Percentiles rank a stretch among this genome's conserved stretches.
These are phyloP conservation scores for Senecio squalidus DNA, from an alignment of 140 eudicot species.

Conservation along the genomic window DNA sequence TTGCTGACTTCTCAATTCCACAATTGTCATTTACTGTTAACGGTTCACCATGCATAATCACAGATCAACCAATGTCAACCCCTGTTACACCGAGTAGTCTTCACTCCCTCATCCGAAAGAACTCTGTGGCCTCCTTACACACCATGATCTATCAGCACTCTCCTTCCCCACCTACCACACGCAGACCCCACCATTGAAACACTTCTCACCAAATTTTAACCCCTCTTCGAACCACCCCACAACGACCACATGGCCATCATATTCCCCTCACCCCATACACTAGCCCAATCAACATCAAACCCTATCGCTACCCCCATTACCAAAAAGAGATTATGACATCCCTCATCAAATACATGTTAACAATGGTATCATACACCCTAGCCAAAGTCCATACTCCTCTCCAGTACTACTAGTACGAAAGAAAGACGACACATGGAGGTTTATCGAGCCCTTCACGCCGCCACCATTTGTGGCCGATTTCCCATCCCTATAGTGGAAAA, in stretches of 20 bases:
- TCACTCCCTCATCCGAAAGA: background rate
- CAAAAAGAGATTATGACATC: slow-evolving; percentile 9
- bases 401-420: background rate
- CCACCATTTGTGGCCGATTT: background rate
- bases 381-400: slow-evolving; percentile 1
- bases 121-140: background rate
- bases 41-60: background rate
- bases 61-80: background rate
- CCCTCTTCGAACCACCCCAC: background rate
- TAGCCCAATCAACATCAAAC: too few species aligned
- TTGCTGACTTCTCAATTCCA: background rate
- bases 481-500: background rate
- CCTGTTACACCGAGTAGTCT: background rate
- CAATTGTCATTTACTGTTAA: background rate
- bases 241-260: slow-evolving; percentile 1
- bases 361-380: slow-evolving; percentile 1
- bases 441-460: too few species aligned
- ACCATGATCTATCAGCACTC: background rate
- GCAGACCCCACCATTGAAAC: background rate
- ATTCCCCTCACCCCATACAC: background rate
- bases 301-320: slow-evolving; percentile 16
- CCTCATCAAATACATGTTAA: background rate
- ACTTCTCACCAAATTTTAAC: background rate
- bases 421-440: slow-evolving; percentile 2
- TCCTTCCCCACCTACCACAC: background rate